A percentile compares a stretch with the other conserved stretches of the same genome.
Evolutionary conservation across 176 grass and related monocot species (phyloP).

Genomic region (Carex myosuroides): DNA sequence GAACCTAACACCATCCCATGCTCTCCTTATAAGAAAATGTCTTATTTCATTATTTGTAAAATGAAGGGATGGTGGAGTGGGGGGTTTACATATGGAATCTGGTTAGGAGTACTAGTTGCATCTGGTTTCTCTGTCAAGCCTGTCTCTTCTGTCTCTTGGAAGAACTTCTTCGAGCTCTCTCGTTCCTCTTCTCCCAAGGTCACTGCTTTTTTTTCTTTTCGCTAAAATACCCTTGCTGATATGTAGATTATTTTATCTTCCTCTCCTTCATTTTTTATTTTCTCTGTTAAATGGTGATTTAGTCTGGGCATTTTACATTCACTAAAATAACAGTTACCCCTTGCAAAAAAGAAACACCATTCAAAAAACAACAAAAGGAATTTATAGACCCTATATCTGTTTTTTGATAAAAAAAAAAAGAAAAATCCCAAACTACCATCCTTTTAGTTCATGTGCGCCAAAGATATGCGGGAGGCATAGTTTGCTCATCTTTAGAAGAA

Average conservation of each 20-base stretch:
- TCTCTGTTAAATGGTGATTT: neutral
- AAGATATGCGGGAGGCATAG: neutral
- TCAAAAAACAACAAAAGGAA: neutral
- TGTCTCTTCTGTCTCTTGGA: conserved; percentile 64
- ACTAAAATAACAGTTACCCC: neutral
- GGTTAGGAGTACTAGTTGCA: conserved; percentile 83
- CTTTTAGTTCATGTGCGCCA: too few relatives aligned
- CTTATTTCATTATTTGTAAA: conserved; percentile 10
- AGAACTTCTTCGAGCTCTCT: conserved; percentile 60
- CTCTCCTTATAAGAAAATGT: neutral
- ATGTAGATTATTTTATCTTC: neutral
- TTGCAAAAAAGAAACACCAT: neutral
- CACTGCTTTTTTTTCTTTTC: conserved; percentile 9
- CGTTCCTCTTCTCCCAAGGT: conserved; percentile 55
- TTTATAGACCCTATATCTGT: neutral
- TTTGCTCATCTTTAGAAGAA: conserved; percentile 3
- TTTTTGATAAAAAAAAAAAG: neutral
- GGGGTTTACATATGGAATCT: conserved; percentile 92
- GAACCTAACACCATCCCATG: neutral
- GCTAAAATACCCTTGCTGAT: neutral
- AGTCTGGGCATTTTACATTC: neutral
- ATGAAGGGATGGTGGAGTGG: conserved; percentile 82
- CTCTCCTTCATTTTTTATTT: conserved; percentile 2
- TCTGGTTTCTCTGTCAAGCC: conserved; percentile 84
- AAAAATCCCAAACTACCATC: neutral